Conservation (phyloP, 257 asterid species). For the Penstemon eatonii region DNA sequence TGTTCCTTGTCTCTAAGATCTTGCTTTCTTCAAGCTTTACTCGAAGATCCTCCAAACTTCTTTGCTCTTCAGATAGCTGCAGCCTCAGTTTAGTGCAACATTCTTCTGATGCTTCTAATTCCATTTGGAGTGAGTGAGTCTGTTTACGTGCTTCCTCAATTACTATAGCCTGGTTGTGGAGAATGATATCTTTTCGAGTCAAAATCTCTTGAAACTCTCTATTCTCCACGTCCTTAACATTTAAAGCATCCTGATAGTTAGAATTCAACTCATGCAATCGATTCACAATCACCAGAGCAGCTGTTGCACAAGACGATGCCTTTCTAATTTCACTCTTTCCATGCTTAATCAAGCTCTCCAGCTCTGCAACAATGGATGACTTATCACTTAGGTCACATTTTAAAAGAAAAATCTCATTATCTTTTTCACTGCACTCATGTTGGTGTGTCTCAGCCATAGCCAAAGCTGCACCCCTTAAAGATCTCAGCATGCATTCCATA, state of each 20-base stretch:
- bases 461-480: slow-evolving; percentile 91
- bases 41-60: slow-evolving; percentile 36
- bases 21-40: slow-evolving; percentile 48
- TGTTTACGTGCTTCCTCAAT: slow-evolving; percentile 48
- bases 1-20: slow-evolving; percentile 56
- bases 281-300: slow-evolving; percentile 71
- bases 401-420: slow-evolving; percentile 52
- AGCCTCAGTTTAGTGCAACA: slow-evolving; percentile 39
- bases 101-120: slow-evolving; percentile 47
- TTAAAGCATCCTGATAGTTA: slow-evolving; percentile 39
- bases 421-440: slow-evolving; percentile 74
- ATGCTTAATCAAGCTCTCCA: slow-evolving; percentile 47
- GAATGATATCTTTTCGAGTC: slow-evolving; percentile 38
- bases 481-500: slow-evolving; percentile 88
- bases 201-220: slow-evolving; percentile 42
- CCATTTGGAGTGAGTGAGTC: slow-evolving; percentile 49
- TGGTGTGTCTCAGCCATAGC: slow-evolving; percentile 83
- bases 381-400: slow-evolving; percentile 50
- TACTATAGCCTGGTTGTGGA: slow-evolving; percentile 43
- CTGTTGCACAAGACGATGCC: slow-evolving; percentile 75
- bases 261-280: slow-evolving; percentile 68
- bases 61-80: slow-evolving; percentile 54
- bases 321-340: slow-evolving; percentile 57
- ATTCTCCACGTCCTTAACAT: slow-evolving; percentile 45
- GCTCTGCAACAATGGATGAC: slow-evolving; percentile 46